A percentile compares a stretch with the other conserved stretches of the same genome.
These are phyloP conservation scores for Solanum tacnaense DNA, from an alignment of 257 asterid species.

Conservation along the genomic window DNA sequence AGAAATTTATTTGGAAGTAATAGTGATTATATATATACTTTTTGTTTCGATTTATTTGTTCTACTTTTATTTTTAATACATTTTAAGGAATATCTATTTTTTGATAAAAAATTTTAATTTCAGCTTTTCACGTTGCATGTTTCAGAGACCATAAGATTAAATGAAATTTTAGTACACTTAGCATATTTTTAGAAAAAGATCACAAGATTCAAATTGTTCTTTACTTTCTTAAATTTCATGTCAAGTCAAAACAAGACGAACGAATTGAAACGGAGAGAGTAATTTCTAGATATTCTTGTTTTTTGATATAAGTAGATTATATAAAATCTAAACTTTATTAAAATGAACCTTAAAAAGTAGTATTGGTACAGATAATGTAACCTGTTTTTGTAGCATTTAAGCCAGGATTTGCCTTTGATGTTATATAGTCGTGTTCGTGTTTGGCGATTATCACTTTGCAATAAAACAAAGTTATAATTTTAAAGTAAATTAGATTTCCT, in stretches of 20 bases:
- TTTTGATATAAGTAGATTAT: too few relatives aligned
- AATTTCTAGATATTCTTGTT: too few relatives aligned
- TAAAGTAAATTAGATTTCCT: background rate
- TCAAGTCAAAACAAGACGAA: too few relatives aligned
- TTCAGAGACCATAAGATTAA: rapidly evolving
- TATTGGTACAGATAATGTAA: background rate
- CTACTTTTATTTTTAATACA: too few relatives aligned
- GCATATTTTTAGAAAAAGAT: too few relatives aligned
- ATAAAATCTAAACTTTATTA: background rate
- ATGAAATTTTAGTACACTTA: too few relatives aligned
- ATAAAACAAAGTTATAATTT: background rate
- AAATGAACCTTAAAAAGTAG: background rate
- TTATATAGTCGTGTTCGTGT: background rate
- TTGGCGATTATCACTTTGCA: background rate
- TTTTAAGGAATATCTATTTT: too few relatives aligned
- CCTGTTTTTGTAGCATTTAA: background rate
- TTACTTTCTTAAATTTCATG: too few relatives aligned
- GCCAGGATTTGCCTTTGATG: background rate
- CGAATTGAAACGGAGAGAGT: too few relatives aligned
- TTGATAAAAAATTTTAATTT: rapidly evolving
- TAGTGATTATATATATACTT: too few relatives aligned
- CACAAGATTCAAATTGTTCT: background rate
- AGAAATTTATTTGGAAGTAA: too few relatives aligned
- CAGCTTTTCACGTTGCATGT: rapidly evolving
- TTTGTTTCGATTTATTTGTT: too few relatives aligned